phyloP scores from a whole-genome alignment of 2,329 filamentous ascomycete species.

The Dissoconium aciculare region DNA sequence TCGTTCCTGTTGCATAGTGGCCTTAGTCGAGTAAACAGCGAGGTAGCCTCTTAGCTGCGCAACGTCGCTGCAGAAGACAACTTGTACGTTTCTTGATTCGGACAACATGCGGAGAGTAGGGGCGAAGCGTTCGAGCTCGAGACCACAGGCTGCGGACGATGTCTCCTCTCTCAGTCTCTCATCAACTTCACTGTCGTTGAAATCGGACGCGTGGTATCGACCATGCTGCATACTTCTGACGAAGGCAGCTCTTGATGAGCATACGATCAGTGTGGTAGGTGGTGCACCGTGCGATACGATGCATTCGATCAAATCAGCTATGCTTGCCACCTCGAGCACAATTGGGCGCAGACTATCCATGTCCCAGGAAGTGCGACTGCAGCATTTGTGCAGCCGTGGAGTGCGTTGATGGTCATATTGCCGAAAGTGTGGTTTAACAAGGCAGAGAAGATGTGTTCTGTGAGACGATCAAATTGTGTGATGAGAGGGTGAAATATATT shows the following conservation, averaged over 20 bases:
- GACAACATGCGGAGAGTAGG: slow-evolving; percentile 56
- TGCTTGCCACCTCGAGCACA: slow-evolving; percentile 26
- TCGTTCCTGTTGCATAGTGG: slow-evolving; percentile 6
- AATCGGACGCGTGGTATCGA: slow-evolving; percentile 3
- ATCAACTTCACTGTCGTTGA: too few relatives aligned
- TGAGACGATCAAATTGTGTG: too few relatives aligned
- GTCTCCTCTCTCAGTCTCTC: too few relatives aligned
- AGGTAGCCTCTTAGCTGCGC: slow-evolving; percentile 66
- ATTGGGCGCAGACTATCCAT: slow-evolving; percentile 16
- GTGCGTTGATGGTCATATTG: too few relatives aligned
- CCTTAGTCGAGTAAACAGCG: slow-evolving; percentile 9
- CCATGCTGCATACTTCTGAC: slow-evolving; percentile 36
- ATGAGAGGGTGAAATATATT: too few relatives aligned
- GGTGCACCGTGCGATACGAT: slow-evolving; percentile 42
- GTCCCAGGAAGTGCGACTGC: too few relatives aligned
- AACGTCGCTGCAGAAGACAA: slow-evolving; percentile 61
- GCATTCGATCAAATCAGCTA: slow-evolving; percentile 44
- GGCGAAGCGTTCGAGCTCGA: slow-evolving; percentile 2
- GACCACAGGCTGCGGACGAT: too few relatives aligned
- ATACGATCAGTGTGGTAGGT: slow-evolving; percentile 56
- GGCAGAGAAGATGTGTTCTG: too few relatives aligned
- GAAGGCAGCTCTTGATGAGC: slow-evolving; percentile 51
- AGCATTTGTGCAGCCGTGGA: too few relatives aligned
- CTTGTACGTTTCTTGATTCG: slow-evolving; percentile 50
- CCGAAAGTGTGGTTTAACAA: too few relatives aligned